A percentile compares a stretch with the other conserved stretches of the same genome.
These are phyloP conservation scores for Colletotrichum sojae DNA, from an alignment of 2,329 filamentous ascomycete species.

Conservation along the genomic window DNA sequence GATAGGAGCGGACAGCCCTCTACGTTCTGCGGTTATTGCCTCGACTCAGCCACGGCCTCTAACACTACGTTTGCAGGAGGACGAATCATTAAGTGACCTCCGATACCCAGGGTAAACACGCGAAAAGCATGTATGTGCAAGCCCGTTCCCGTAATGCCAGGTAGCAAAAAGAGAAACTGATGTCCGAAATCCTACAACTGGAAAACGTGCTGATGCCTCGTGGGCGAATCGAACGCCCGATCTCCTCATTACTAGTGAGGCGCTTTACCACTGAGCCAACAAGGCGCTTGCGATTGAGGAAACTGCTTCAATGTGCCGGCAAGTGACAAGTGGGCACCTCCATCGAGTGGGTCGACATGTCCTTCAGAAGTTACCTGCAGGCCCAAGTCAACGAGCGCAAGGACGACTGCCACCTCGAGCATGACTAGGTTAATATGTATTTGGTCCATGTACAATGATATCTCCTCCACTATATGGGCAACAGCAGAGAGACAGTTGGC, in stretches of 20 bases:
- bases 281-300: slow-evolving; percentile 20
- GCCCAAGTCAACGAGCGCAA: neutral
- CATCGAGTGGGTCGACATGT: too few species aligned
- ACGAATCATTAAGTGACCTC: too few species aligned
- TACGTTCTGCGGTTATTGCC: too few species aligned
- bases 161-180: too few species aligned
- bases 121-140: too few species aligned
- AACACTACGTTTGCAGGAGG: too few species aligned
- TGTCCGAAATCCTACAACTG: too few species aligned
- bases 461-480: slow-evolving; percentile 24
- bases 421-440: slow-evolving; percentile 15
- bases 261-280: slow-evolving; percentile 44
- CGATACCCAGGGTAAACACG: too few species aligned
- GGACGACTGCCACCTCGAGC: neutral
- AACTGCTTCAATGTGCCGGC: fast-evolving
- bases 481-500: slow-evolving; percentile 12
- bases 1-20: too few species aligned
- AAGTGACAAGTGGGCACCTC: too few species aligned
- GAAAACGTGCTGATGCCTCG: slow-evolving; percentile 33
- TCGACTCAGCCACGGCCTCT: too few species aligned
- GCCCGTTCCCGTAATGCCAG: too few species aligned
- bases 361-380: neutral
- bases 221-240: slow-evolving; percentile 42
- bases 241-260: slow-evolving; percentile 44
- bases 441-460: slow-evolving; percentile 35